Percentiles rank a stretch among this genome's conserved stretches.
Evolutionary conservation across 179 eudicot genomes (phyloP).

Genomic region (Silene vulgaris): DNA sequence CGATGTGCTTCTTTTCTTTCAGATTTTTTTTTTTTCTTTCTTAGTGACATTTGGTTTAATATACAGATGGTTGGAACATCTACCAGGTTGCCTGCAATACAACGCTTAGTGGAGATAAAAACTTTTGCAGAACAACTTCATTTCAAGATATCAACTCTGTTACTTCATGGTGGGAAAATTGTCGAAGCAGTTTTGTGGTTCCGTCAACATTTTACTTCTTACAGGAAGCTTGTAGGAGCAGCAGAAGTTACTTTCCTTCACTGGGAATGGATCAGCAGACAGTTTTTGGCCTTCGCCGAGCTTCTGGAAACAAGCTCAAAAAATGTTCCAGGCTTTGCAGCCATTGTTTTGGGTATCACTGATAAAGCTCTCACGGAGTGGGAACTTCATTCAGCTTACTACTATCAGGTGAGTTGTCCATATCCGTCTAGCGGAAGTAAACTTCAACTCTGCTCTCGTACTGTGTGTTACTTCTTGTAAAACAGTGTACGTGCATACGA

Average conservation of each 20-base stretch:
- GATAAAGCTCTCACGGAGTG: constrained; percentile 64
- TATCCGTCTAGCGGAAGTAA: not conserved
- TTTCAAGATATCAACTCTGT: constrained; percentile 83
- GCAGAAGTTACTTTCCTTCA: constrained; percentile 82
- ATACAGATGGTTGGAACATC: constrained; percentile 84
- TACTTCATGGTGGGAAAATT: constrained; percentile 88
- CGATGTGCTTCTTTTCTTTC: constrained; percentile 22
- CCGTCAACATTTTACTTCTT: constrained; percentile 65
- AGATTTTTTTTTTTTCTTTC: constrained; percentile 13
- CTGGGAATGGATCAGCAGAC: constrained; percentile 98
- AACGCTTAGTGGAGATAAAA: constrained; percentile 87
- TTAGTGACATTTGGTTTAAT: constrained; percentile 28
- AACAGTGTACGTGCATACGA: not conserved
- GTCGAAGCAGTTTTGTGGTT: constrained; percentile 87
- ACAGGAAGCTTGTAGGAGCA: constrained; percentile 66
- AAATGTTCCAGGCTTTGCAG: constrained; percentile 43
- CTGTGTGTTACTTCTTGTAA: not conserved
- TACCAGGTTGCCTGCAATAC: constrained; percentile 84
- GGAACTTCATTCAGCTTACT: constrained; percentile 78
- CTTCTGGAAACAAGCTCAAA: constrained; percentile 78
- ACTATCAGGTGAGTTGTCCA: constrained; percentile 61
- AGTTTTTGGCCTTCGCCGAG: constrained; percentile 90
- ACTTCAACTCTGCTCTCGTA: not conserved
- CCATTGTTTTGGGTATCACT: constrained; percentile 32
- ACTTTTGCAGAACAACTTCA: constrained; percentile 86